Base-by-base conservation (phyloP, 148 eudicot genomes). In the Chenopodium berlandieri region DNA sequence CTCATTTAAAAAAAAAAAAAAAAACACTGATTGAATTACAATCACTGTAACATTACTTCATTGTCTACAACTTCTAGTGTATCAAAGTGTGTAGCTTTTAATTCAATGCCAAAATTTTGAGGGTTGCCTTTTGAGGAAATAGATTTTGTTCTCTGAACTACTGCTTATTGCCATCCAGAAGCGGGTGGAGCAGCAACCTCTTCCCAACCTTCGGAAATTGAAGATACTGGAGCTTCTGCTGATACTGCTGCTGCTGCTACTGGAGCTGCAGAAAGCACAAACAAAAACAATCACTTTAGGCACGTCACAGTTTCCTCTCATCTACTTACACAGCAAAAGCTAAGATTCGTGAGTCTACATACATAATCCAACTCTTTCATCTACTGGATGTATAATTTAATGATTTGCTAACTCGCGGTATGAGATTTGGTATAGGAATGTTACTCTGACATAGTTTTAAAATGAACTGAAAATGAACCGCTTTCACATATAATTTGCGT, bases 141-240 rank as follows among this genome's bases (percentile, higher is more conserved):
- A 23, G 22, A n/a, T 22, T 71, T 37, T 19, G 7, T 23, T 17
- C 34, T 40, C 9, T 63, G 67, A 0, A 6, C 25, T 32, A 78
- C 4, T n/a, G 69, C 82, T 83, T 71, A 83, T 37, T 79, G 27
- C 86, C 86, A 83, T 58, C 76, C 79, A 27, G 82, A 27, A 63
- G 85, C 30, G 1, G 62, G 81, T 11, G 91, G 91, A 13, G 88
- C 81, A 71, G 83, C 78, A 58, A 86, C 89, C 58, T 64, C 63
- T 48, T 86, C 91, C 91, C 89, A 86, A 22, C 86, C 89, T 32
- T 84, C 91, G 34, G 81, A 84, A 7, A 34, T 77, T 23, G 20
- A 67, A 30, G 82, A 76, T 37, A 75, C 72, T 70, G 83, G 78
- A 78, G 47, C 75, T 70, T 19, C 75, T 19, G 34, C 81, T 76